Evolutionary conservation across 2,329 filamentous ascomycete genomes (phyloP).

Genomic region (Zymoseptoria pseudotritici): DNA sequence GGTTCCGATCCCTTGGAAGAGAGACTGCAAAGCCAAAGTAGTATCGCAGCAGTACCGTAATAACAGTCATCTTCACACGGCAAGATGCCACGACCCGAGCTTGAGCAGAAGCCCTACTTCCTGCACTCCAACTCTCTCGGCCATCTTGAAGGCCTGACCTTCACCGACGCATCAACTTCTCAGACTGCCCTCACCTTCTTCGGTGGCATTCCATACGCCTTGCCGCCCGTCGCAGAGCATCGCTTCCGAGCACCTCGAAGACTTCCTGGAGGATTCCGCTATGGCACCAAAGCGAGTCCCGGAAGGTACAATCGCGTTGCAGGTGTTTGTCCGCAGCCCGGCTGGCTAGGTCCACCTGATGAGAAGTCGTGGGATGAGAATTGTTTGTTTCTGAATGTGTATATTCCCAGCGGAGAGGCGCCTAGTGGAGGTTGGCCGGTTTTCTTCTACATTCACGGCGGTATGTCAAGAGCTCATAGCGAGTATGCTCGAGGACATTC

Average conservation of each 20-base stretch:
- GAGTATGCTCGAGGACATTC: neutral
- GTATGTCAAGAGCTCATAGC: neutral
- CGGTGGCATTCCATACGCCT: slow-evolving; percentile 49
- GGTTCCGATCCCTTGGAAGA: neutral
- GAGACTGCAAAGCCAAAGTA: neutral
- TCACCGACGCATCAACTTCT: slow-evolving; percentile 23
- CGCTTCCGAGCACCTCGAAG: slow-evolving; percentile 45
- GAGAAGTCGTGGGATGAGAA: slow-evolving; percentile 42
- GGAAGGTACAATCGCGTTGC: slow-evolving; percentile 37
- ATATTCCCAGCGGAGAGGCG: slow-evolving; percentile 44
- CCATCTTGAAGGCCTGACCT: slow-evolving; percentile 43
- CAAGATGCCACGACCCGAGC: neutral
- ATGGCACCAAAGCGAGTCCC: slow-evolving; percentile 44
- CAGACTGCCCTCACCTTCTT: slow-evolving; percentile 43
- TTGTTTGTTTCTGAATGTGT: slow-evolving; percentile 51
- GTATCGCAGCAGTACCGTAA: neutral
- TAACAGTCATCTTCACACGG: neutral
- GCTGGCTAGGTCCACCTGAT: slow-evolving; percentile 17
- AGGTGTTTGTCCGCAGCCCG: slow-evolving; percentile 46
- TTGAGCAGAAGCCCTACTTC: neutral
- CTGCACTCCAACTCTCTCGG: slow-evolving; percentile 24
- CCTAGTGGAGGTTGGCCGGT: slow-evolving; percentile 48
- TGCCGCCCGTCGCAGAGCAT: slow-evolving; percentile 41
- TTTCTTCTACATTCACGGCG: slow-evolving; percentile 48
- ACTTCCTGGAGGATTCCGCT: slow-evolving; percentile 43